Base-by-base conservation (phyloP, 2,329 filamentous ascomycete genomes). In the Verticillium albo-atrum region DNA sequence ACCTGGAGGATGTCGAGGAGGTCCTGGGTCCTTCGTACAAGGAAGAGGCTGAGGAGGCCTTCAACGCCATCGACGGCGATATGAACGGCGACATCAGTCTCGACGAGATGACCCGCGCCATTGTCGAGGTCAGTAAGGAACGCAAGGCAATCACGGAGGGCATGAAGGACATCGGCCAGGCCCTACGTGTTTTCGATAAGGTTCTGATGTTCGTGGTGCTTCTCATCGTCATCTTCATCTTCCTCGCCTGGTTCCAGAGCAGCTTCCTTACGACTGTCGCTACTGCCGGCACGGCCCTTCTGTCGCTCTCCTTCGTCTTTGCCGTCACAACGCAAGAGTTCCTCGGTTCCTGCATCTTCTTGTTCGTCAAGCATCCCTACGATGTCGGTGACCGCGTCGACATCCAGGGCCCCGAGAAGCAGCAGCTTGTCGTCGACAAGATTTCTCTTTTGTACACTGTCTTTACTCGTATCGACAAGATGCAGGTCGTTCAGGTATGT, bases 301-400 rank as follows among this genome's bases (percentile, higher is more conserved):
- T 99, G 10, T 98, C 94, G 6, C 80, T 98, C n/a, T 97, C 94
- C 4, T 99, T 99, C 77, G 89, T 97, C 67, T 98, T 99, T 73
- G 89, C 93, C 26, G 89, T 89, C 59, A 97, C 93, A 1, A 89
- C 89, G 3, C 93, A 97, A 75, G 95, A 99, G 74, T 90, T 99
- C 64, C 85, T 99, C n/a, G 94, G 94, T 69, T 97, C 93, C 37
- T 98, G 94, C 79, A 97, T 99, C 69, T 99, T 99, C 79, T 79
- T 99, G 1, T 99, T 99, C 69, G 92, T 98, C 79, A 99, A 99
- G 80, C 95, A 99, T 72, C 94, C 95, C 0, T 98, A 90, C 72
- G 95, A 99, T 71, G 92, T 98, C 25, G 93, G 94, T 62, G 95
- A 99, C 72, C 89, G 95, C 27, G 91, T 98, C 51, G 92, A 97